Conservation (phyloP, 306 rosid species). For the Casuarina equisetifolia region DNA sequence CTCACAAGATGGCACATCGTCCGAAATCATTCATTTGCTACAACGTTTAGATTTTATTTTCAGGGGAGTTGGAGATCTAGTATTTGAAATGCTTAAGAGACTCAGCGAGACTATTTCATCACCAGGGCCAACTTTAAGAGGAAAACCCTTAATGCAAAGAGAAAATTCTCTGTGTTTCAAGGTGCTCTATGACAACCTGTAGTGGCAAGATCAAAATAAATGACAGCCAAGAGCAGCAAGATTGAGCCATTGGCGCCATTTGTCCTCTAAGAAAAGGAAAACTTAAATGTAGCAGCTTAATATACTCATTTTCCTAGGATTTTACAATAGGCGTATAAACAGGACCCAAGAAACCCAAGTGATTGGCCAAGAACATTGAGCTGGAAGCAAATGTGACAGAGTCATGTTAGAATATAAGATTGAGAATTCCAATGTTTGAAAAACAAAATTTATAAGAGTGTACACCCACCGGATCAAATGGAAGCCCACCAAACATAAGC, state of each 20-base stretch:
- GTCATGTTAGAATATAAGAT: neutral
- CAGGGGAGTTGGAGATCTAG: neutral
- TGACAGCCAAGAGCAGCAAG: slow-evolving; percentile 15
- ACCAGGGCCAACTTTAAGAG: neutral
- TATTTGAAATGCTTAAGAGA: no score
- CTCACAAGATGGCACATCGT: neutral
- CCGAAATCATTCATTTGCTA: neutral
- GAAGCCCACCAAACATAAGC: slow-evolving; percentile 63
- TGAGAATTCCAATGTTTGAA: neutral
- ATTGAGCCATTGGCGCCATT: slow-evolving; percentile 18
- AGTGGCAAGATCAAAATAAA: slow-evolving; percentile 14
- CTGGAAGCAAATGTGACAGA: slow-evolving; percentile 27
- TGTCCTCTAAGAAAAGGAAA: slow-evolving; percentile 5
- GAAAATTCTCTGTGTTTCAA: neutral
- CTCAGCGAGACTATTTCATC: no score
- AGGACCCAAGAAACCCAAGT: slow-evolving; percentile 69
- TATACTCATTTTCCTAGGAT: slow-evolving; percentile 49
- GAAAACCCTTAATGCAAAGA: neutral
- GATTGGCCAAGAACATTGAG: slow-evolving; percentile 68
- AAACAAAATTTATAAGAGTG: neutral
- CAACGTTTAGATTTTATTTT: slow-evolving; percentile 1
- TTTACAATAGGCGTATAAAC: slow-evolving; percentile 69
- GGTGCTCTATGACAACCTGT: slow-evolving; percentile 1
- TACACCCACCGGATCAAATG: slow-evolving; percentile 47
- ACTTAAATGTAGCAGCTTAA: slow-evolving; percentile 4